A percentile compares a stretch with the other conserved stretches of the same genome.
phyloP scores from a whole-genome alignment of 106 monocot species.

The Xerophyta viscosa region DNA sequence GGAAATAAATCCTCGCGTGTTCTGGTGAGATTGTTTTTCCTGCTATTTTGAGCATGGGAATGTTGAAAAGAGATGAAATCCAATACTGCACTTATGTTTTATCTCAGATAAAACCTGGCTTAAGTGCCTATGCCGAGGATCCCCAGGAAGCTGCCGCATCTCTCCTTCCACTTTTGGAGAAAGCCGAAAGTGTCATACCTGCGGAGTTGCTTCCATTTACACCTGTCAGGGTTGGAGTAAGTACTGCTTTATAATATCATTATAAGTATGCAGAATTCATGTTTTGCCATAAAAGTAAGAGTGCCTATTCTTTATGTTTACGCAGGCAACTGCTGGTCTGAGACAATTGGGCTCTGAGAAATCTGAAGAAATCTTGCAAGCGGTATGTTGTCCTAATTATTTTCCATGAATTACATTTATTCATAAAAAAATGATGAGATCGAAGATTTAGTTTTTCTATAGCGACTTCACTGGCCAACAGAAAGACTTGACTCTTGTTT shows the following conservation, averaged over 20 bases:
- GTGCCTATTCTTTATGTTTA: slow-evolving; percentile 5
- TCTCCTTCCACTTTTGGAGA: slow-evolving; percentile 53
- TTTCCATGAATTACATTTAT: too few relatives aligned
- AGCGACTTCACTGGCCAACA: background rate
- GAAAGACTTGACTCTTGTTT: background rate
- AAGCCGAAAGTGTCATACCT: slow-evolving; percentile 70
- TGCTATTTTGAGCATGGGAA: background rate
- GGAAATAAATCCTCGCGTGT: too few relatives aligned
- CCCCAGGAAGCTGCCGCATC: slow-evolving; percentile 79
- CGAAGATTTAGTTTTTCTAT: background rate
- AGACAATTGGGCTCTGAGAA: slow-evolving; percentile 71
- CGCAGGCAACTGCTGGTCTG: slow-evolving; percentile 85
- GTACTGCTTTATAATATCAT: background rate
- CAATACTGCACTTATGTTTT: background rate
- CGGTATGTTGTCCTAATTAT: too few relatives aligned
- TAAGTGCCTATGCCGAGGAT: slow-evolving; percentile 66
- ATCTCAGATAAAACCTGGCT: slow-evolving; percentile 52
- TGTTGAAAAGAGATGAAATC: background rate
- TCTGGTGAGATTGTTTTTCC: too few relatives aligned
- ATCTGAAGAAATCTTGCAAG: slow-evolving; percentile 77
- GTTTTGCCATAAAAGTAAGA: background rate
- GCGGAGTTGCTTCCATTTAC: slow-evolving; percentile 38
- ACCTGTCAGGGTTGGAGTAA: slow-evolving; percentile 96
- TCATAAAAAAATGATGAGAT: background rate
- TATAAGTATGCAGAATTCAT: background rate